Percentiles rank a stretch among this genome's conserved stretches.
Conservation (phyloP, 305 asterid species). For the Fraxinus velutina region DNA sequence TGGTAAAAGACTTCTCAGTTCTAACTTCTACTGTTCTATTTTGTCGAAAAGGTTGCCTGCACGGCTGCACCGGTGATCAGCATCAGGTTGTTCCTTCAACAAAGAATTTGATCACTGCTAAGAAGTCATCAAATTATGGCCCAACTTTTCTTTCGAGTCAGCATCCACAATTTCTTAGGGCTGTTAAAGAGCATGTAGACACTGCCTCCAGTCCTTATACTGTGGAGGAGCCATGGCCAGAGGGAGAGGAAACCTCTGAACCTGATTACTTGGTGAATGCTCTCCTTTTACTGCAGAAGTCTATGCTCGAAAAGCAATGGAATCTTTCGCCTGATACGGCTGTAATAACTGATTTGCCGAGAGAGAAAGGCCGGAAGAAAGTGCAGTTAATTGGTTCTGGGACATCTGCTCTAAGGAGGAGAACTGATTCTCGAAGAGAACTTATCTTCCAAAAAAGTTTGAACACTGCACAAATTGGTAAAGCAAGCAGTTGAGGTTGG, state of each 20-base stretch:
- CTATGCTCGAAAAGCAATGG: constrained; percentile 94
- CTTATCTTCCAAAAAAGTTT: constrained; percentile 22
- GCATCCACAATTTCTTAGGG: constrained; percentile 34
- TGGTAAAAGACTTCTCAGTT: constrained; percentile 62
- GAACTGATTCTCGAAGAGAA: constrained; percentile 50
- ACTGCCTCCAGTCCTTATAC: constrained; percentile 32
- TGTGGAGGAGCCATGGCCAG: constrained; percentile 37
- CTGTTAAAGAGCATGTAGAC: constrained; percentile 47
- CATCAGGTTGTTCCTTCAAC: constrained; percentile 31
- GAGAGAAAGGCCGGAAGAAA: constrained; percentile 30
- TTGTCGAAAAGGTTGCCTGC: constrained; percentile 45
- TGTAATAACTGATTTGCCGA: neutral
- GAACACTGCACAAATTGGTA: constrained; percentile 23
- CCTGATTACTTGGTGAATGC: constrained; percentile 53
- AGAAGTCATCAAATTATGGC: constrained; percentile 40
- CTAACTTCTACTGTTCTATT: constrained; percentile 51
- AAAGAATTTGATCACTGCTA: constrained; percentile 40
- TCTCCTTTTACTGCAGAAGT: constrained; percentile 74
- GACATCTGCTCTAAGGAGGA: constrained; percentile 66
- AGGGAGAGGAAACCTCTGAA: constrained; percentile 29
- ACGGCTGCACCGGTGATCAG: constrained; percentile 27
- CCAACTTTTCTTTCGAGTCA: constrained; percentile 32
- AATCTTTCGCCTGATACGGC: constrained; percentile 43
- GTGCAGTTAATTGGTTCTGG: constrained; percentile 54
- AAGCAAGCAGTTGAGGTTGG: constrained; percentile 39